A percentile compares a stretch with the other conserved stretches of the same genome.
phyloP scores from a whole-genome alignment of 1,284 basidiomycete genomes.

The Trametes hirsuta region DNA sequence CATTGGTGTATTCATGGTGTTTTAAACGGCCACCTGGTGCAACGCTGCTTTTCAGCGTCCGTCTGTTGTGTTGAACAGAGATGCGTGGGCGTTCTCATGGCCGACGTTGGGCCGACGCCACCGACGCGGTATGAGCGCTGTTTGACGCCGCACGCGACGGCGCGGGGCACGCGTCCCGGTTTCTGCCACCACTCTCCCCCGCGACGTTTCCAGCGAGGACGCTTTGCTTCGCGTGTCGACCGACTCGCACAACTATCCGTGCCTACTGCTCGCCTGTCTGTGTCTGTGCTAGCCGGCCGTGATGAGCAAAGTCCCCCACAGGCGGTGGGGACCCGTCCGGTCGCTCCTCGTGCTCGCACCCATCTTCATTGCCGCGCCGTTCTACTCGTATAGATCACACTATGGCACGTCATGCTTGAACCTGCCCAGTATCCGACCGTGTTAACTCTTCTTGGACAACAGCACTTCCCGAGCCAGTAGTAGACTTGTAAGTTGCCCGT shows the following conservation, averaged over 20 bases:
- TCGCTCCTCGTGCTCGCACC: slow-evolving; percentile 41
- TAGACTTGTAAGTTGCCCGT: slow-evolving; percentile 38
- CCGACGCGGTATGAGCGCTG: no score
- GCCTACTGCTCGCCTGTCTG: neutral
- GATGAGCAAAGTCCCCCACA: slow-evolving; percentile 28
- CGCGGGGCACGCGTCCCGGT: neutral
- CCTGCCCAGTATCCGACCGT: neutral
- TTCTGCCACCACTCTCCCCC: no score
- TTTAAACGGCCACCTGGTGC: no score
- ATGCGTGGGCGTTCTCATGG: no score
- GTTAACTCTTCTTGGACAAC: neutral
- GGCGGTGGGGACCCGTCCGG: slow-evolving; percentile 41
- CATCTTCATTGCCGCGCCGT: slow-evolving; percentile 38
- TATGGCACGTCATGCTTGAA: slow-evolving; percentile 31
- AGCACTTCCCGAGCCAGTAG: slow-evolving; percentile 46
- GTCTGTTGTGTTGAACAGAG: no score
- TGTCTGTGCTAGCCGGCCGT: neutral
- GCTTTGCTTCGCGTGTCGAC: neutral
- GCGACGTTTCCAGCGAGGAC: no score
- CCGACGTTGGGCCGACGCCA: no score
- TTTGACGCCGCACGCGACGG: neutral
- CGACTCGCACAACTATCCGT: neutral
- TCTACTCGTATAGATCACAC: slow-evolving; percentile 35
- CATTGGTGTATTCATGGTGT: no score
- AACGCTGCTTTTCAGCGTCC: no score